These are phyloP conservation scores for Neopestalotiopsis sp. DNA, from an alignment of 2,329 filamentous ascomycete species.

Conservation along the genomic window DNA sequence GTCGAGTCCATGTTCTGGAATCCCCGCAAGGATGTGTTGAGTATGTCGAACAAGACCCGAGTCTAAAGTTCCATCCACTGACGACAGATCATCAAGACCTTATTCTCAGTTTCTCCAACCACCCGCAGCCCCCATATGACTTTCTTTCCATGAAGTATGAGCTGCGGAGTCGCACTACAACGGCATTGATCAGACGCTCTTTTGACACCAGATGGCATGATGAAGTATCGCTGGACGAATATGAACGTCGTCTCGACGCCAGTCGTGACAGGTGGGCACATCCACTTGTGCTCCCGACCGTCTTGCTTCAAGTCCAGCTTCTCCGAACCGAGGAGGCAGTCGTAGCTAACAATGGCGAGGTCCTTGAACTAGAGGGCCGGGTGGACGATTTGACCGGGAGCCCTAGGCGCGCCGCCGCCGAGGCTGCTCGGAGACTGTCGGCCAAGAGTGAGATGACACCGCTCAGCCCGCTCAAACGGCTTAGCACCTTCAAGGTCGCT, in stretches of 20 bases:
- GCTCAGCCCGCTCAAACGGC: conserved; percentile 30
- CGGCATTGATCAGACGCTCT: conserved; percentile 48
- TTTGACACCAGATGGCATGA: conserved; percentile 46
- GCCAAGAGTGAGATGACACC: conserved; percentile 22
- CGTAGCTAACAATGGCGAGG: conserved; percentile 47
- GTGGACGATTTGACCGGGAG: conserved; percentile 48
- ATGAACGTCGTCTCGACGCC: conserved; percentile 49
- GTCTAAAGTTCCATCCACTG: conserved; percentile 15
- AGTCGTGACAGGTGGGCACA: conserved; percentile 51
- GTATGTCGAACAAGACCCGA: conserved; percentile 25
- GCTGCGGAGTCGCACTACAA: conserved; percentile 42
- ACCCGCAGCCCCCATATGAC: conserved; percentile 50
- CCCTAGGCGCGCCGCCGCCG: conserved; percentile 29
- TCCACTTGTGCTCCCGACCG: conserved; percentile 49
- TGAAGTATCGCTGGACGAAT: conserved; percentile 49
- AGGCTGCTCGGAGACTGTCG: conserved; percentile 27
- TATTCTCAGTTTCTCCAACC: conserved; percentile 49
- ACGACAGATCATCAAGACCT: conserved; percentile 35
- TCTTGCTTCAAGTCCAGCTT: conserved; percentile 52
- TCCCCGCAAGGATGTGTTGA: conserved; percentile 30
- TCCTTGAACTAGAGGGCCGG: conserved; percentile 45
- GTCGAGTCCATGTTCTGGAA: conserved; percentile 37
- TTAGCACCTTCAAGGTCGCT: conserved; percentile 31
- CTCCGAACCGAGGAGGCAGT: conserved; percentile 50
- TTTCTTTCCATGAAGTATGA: conserved; percentile 53